Percentiles rank a stretch among this genome's conserved stretches.
phyloP scores from a whole-genome alignment of 78 protist genomes.

The Isochrysis galbana region DNA sequence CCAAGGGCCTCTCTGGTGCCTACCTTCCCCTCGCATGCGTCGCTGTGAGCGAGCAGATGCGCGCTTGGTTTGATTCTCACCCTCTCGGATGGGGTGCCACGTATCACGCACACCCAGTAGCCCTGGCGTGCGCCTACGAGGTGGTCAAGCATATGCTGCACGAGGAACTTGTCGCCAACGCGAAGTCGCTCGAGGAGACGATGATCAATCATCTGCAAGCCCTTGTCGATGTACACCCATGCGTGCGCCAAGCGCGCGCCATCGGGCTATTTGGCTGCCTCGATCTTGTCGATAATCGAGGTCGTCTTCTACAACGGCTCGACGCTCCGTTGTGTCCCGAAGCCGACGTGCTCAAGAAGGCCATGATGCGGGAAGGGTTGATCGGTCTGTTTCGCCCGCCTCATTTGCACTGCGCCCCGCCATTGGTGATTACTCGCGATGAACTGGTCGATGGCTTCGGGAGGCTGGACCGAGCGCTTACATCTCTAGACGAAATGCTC shows the following conservation, averaged over 20 bases:
- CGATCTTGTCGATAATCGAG: no score
- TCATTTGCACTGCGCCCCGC: no score
- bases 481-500: no score
- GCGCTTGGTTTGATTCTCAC: slow-evolving; percentile 30
- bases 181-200: background rate
- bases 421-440: no score
- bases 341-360: no score
- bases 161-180: slow-evolving; percentile 52
- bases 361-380: no score
- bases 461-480: no score
- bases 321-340: no score
- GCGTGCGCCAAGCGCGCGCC: background rate
- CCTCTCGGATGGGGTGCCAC: slow-evolving; percentile 69
- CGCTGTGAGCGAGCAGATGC: slow-evolving; percentile 57
- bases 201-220: background rate
- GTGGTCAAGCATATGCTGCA: slow-evolving; percentile 54
- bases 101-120: slow-evolving; percentile 71
- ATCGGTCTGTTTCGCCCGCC: no score
- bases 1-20: slow-evolving; percentile 70
- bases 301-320: no score
- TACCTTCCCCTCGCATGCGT: slow-evolving; percentile 64
- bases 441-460: no score
- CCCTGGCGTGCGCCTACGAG: slow-evolving; percentile 67
- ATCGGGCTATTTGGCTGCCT: no score
- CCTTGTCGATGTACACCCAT: background rate